Conservation (phyloP, 2,329 filamentous ascomycete species). For the Pleoardoris graminearum region DNA sequence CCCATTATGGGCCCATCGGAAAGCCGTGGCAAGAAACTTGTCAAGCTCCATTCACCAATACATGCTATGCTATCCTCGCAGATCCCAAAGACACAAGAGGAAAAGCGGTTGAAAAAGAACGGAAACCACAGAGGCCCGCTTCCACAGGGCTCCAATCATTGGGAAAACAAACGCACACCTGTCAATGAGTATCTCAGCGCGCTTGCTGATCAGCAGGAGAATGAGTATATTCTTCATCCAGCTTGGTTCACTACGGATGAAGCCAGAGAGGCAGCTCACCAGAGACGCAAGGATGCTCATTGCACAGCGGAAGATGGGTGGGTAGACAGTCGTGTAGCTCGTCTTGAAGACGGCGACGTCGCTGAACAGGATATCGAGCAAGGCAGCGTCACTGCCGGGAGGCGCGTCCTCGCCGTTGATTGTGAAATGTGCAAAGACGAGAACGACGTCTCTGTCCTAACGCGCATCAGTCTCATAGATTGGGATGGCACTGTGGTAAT, state of each 20-base stretch:
- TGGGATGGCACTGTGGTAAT: conserved; percentile 84
- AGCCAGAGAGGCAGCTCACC: conserved; percentile 58
- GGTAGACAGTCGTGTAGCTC: conserved; percentile 75
- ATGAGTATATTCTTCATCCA: conserved; percentile 84
- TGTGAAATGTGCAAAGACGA: conserved; percentile 97
- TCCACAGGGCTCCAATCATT: conserved; percentile 65
- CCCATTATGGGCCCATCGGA: conserved; percentile 87
- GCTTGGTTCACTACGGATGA: conserved; percentile 65
- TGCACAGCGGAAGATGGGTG: conserved; percentile 67
- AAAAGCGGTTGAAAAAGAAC: conserved; percentile 60
- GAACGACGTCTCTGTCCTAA: conserved; percentile 77
- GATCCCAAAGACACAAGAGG: conserved; percentile 68
- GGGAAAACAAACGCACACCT: conserved; percentile 75
- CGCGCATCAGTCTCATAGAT: conserved; percentile 80
- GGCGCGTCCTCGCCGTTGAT: conserved; percentile 79
- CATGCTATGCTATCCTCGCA: conserved; percentile 80
- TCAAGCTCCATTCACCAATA: conserved; percentile 81
- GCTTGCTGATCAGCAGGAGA: conserved; percentile 74
- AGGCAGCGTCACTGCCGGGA: conserved; percentile 82
- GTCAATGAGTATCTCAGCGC: conserved; percentile 78
- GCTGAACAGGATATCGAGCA: conserved; percentile 72
- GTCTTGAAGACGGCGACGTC: conserved; percentile 67
- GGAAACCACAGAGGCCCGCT: conserved; percentile 53
- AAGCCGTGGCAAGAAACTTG: conserved; percentile 64
- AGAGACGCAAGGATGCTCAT: conserved; percentile 55